These are phyloP conservation scores for Aspergillus terreus DNA, from an alignment of 2,329 filamentous ascomycete species.

Conservation along the genomic window DNA sequence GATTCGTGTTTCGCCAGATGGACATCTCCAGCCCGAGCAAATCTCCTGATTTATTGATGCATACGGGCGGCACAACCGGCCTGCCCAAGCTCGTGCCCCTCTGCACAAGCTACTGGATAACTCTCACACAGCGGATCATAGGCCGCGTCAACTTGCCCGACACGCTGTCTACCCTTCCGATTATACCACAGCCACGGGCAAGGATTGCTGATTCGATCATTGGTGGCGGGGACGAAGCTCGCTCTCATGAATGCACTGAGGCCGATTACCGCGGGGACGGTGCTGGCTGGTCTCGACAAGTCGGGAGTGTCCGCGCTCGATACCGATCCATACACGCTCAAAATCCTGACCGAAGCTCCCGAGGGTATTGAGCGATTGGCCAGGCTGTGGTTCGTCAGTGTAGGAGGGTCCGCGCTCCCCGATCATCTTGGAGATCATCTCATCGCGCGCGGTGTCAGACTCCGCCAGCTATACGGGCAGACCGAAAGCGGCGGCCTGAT, in stretches of 20 bases:
- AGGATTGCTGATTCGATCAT: not conserved
- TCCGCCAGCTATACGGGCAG: conserved; percentile 39
- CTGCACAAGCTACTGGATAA: not conserved
- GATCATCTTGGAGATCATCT: conserved; percentile 56
- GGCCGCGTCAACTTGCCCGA: not conserved
- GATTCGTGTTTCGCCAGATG: not conserved
- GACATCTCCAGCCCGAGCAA: not conserved
- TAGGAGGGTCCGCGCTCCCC: conserved; percentile 55
- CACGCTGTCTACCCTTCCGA: not conserved
- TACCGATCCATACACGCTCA: conserved; percentile 61
- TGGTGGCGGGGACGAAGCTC: conserved; percentile 44
- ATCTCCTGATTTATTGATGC: conserved; percentile 1
- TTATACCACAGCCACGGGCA: not conserved
- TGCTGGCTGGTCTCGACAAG: conserved; percentile 32
- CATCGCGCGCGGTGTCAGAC: conserved; percentile 49
- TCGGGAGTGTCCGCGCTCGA: conserved; percentile 42
- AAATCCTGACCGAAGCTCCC: conserved; percentile 57
- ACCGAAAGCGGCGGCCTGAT: no score
- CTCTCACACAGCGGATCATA: not conserved
- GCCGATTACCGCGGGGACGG: conserved; percentile 50
- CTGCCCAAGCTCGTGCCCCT: conserved; percentile 6
- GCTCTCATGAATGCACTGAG: conserved; percentile 54
- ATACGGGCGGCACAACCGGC: conserved; percentile 8
- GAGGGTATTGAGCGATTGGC: conserved; percentile 49
- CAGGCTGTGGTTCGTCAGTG: conserved; percentile 50